These are phyloP conservation scores for Fusarium nanum DNA, from an alignment of 2,329 filamentous ascomycete species.

Conservation along the genomic window DNA sequence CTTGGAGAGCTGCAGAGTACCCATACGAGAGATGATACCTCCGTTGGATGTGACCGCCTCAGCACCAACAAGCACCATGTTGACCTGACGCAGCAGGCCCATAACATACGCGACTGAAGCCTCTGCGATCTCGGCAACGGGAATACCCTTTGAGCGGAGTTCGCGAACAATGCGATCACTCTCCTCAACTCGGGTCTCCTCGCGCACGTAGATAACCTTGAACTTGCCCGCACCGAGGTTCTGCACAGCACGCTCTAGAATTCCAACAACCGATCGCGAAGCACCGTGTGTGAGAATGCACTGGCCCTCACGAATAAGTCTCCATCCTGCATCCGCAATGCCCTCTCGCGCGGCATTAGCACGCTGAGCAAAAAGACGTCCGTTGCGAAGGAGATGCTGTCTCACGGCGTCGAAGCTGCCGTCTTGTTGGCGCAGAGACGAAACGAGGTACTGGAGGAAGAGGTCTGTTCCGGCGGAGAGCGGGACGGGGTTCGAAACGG, in stretches of 20 bases:
- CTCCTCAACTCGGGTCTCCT: slow-evolving; percentile 67
- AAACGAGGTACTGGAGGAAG: slow-evolving; percentile 93
- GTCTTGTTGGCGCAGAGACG: slow-evolving; percentile 71
- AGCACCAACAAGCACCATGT: slow-evolving; percentile 74
- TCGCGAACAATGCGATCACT: slow-evolving; percentile 76
- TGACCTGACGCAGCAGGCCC: slow-evolving; percentile 64
- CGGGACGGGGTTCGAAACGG: slow-evolving; percentile 88
- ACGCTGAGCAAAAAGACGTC: slow-evolving; percentile 84
- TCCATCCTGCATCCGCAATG: slow-evolving; percentile 82
- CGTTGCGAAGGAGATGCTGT: slow-evolving; percentile 86
- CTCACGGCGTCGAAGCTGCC: slow-evolving; percentile 80
- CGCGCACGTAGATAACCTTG: slow-evolving; percentile 82
- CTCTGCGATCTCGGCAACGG: slow-evolving; percentile 73
- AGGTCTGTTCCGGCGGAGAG: slow-evolving; percentile 94
- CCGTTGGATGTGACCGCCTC: slow-evolving; percentile 96
- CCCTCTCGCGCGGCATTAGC: slow-evolving; percentile 86
- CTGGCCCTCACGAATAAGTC: slow-evolving; percentile 81
- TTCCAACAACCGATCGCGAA: slow-evolving; percentile 81
- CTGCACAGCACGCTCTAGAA: slow-evolving; percentile 76
- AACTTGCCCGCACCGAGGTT: slow-evolving; percentile 73
- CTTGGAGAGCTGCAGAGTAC: slow-evolving; percentile 85
- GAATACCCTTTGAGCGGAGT: slow-evolving; percentile 78
- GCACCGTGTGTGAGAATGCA: slow-evolving; percentile 93
- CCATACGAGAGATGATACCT: slow-evolving; percentile 89
- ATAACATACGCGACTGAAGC: slow-evolving; percentile 84